Evolutionary conservation across 495 filamentous ascomycete species (phyloP), one percentile per base, ranked within the genome.

Genomic region (Articulospora tetracladia): DNA sequence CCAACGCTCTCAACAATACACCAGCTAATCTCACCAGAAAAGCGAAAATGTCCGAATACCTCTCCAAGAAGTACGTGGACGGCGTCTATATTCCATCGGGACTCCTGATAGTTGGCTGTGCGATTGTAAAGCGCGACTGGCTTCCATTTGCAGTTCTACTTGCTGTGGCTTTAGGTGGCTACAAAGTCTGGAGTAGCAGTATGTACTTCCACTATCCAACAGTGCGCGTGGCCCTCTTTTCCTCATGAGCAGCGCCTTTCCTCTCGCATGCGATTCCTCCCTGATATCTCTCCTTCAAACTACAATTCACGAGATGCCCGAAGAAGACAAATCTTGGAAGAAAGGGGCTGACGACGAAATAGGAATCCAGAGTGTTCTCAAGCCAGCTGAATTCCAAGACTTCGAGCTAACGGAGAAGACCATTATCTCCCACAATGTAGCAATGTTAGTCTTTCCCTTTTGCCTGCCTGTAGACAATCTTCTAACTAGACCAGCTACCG

Each of bases 381-480:
- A 92, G 76, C 91, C 91, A 11, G 84, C 86, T 66, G 79, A 80
- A 41, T 97, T 93, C 81, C 93, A 97, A 72, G 77, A 94, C 30
- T 97, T 97, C 72, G 83, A 86, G 64, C 83, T 98, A 57, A 88
- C 87, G 72, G 89, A 96, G 73, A 97, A 93, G 81, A 97, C 85
- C 32, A 81, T 90, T 57, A 86, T 96, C 74, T 96, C 93, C 22
- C 93, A 97, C 82, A 98, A 97, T 81, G 93, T 96, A 57, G 90
- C 92, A 71, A 96, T 98, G 85, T 90, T 73, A 54, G 81, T 24
- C 6, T 41, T 52, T 44, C 44, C 10, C 48, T 13, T 24, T 39
- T 46, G 47, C 12, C n/a, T n/a, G n/a, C 41, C 49, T 70, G 49
- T 61, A 56, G 39, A 49, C 22, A 39, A 17, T 15, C 24, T 57